Conservation (phyloP, 2,329 filamentous ascomycete genomes). For the Botrytis porri region DNA sequence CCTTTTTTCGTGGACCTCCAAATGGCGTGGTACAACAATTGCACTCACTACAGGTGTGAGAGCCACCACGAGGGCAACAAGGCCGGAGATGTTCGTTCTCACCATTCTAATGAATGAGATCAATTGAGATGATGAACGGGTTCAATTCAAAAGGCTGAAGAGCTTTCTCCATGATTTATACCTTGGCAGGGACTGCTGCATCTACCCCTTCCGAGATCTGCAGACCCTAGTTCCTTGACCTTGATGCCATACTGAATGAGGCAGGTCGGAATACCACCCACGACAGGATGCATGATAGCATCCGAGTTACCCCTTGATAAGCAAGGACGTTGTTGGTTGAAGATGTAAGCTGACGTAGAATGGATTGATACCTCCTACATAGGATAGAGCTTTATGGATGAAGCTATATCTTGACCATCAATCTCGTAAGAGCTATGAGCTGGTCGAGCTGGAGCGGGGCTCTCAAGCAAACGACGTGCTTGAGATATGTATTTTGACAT, state of each 20-base stretch:
- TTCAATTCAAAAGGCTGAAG: not conserved
- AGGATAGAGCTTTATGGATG: not conserved
- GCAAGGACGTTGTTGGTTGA: not conserved
- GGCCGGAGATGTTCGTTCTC: conserved; percentile 4
- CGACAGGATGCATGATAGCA: not conserved
- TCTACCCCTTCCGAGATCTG: conserved; percentile 9
- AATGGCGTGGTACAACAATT: conserved; percentile 23
- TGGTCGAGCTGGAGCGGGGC: not conserved
- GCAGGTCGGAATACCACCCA: not conserved
- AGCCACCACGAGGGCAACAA: conserved; percentile 12
- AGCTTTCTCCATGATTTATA: conserved; percentile 10
- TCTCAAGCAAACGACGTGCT: not conserved
- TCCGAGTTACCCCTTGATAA: not conserved
- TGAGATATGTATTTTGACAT: not conserved
- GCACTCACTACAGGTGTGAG: conserved; percentile 18
- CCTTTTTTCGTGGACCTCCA: conserved; percentile 32
- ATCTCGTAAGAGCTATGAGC: not conserved
- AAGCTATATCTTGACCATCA: not conserved
- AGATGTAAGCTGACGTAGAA: conserved; percentile 14
- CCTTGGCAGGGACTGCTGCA: conserved; percentile 16
- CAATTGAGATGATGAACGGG: not conserved
- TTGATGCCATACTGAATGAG: conserved; percentile 8
- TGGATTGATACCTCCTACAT: conserved; percentile 9
- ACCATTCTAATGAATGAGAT: not conserved
- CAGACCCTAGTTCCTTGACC: conserved; percentile 11